Conservation (phyloP, 179 eudicot species). For the Spergularia azorica region DNA sequence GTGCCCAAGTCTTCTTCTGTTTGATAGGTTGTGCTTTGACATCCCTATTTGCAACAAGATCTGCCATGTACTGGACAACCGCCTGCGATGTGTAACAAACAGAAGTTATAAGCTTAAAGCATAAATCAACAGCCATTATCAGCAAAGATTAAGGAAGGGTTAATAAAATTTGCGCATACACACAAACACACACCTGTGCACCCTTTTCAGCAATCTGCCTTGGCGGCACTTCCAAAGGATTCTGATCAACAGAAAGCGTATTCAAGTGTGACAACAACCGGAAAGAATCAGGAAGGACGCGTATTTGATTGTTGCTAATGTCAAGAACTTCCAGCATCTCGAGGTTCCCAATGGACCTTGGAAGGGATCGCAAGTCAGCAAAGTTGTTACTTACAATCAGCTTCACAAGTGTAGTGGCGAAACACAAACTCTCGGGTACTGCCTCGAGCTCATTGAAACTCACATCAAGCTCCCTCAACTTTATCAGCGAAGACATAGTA, state of each 20-base stretch:
- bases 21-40: conserved; percentile 56
- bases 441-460: conserved; percentile 87
- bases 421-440: conserved; percentile 86
- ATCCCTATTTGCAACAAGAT: conserved; percentile 56
- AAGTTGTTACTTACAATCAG: conserved; percentile 78
- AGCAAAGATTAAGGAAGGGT: background rate
- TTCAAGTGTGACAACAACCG: conserved; percentile 53
- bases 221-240: conserved; percentile 82
- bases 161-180: conserved; percentile 8
- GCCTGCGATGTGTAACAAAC: conserved; percentile 46
- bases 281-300: conserved; percentile 76
- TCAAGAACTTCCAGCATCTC: conserved; percentile 80
- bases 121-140: background rate
- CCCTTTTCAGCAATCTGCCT: conserved; percentile 60
- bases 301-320: conserved; percentile 83
- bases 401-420: conserved; percentile 75
- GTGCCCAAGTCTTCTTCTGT: conserved; percentile 74
- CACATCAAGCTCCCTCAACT: conserved; percentile 73
- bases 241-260: conserved; percentile 57
- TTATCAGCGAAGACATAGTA: conserved; percentile 63
- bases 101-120: background rate
- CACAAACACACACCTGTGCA: conserved; percentile 57
- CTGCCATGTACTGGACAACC: conserved; percentile 77
- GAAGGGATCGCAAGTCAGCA: conserved; percentile 74
- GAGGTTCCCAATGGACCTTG: conserved; percentile 89